A percentile compares a stretch with the other conserved stretches of the same genome.
Evolutionary conservation across 306 rosid species (phyloP).

Genomic region (Styphnolobium japonicum): DNA sequence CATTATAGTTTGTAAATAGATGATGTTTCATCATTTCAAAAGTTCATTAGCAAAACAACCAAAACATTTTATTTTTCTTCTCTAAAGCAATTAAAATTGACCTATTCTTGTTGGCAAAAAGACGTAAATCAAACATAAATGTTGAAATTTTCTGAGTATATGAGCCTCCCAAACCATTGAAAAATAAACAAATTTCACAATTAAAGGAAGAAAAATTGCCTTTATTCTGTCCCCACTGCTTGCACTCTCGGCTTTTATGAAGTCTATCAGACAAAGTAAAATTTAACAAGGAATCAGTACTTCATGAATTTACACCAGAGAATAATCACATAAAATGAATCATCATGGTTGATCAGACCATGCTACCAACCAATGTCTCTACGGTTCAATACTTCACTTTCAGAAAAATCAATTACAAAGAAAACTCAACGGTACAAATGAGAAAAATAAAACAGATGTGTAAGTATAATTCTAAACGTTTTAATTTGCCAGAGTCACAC

Average conservation of each 20-base stretch:
- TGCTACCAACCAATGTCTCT: constrained; percentile 9
- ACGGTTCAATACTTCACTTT: constrained; percentile 37
- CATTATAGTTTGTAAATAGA: too few relatives aligned
- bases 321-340: background rate
- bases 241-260: constrained; percentile 21
- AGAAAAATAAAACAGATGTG: background rate
- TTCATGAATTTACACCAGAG: constrained; percentile 22
- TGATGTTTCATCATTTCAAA: too few relatives aligned
- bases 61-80: background rate
- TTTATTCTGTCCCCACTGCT: constrained; percentile 16
- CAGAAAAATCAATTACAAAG: constrained; percentile 12
- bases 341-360: constrained; percentile 27
- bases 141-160: background rate
- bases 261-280: constrained; percentile 30
- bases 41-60: too few relatives aligned
- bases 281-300: constrained; percentile 13
- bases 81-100: background rate
- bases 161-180: constrained; percentile 13
- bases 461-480: background rate
- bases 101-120: background rate
- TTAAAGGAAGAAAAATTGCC: constrained; percentile 32
- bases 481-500: constrained; percentile 63
- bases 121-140: background rate
- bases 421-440: constrained; percentile 20
- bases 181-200: constrained; percentile 27